Evolutionary conservation across 257 asterid genomes (phyloP).

Genomic region (Solanum chilense): DNA sequence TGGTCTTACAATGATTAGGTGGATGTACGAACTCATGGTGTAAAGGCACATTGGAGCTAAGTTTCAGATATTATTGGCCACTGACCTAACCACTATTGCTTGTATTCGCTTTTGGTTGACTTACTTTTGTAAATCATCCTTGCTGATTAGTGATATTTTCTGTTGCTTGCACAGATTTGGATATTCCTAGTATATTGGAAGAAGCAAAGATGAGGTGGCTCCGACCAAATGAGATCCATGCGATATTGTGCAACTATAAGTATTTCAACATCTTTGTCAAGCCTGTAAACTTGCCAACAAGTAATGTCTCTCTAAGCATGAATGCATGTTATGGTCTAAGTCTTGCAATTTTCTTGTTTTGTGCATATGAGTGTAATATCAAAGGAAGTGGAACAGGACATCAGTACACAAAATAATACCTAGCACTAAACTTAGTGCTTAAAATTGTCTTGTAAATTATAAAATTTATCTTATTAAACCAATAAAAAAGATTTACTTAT

Average conservation of each 20-base stretch:
- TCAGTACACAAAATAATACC: not conserved
- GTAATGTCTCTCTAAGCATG: conserved; percentile 31
- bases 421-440: not conserved
- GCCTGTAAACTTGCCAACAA: conserved; percentile 78
- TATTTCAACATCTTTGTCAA: conserved; percentile 65
- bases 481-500: not conserved
- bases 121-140: not conserved
- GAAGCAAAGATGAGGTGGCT: conserved; percentile 93
- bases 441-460: not conserved
- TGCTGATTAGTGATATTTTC: not conserved
- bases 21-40: not conserved
- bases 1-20: not conserved
- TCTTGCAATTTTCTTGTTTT: not conserved
- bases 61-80: not conserved
- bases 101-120: not conserved
- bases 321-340: not conserved
- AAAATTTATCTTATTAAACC: not conserved
- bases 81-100: not conserved
- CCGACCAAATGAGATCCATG: conserved; percentile 92
- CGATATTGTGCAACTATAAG: conserved; percentile 70
- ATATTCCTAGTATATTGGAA: conserved; percentile 44
- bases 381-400: not conserved
- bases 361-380: not conserved
- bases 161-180: conserved; percentile 59
- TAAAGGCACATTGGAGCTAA: not conserved